Percentiles rank a stretch among this genome's conserved stretches.
phyloP scores from a whole-genome alignment of 371 early-diverging fungal genomes.

The Rhizopus stolonifer region DNA sequence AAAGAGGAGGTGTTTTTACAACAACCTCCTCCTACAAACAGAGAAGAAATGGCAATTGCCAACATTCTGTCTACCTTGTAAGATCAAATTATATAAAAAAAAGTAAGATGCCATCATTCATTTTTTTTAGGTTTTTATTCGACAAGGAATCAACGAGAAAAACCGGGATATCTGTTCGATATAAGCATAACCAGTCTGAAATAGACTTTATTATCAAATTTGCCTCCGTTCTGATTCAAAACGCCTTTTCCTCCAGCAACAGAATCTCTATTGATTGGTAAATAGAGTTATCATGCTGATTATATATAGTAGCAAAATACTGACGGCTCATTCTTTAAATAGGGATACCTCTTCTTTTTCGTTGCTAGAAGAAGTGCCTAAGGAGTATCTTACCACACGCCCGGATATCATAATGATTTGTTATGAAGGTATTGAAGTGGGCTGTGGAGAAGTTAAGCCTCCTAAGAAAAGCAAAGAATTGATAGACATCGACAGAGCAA shows the following conservation, averaged over 20 bases:
- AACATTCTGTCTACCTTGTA: constrained; percentile 10
- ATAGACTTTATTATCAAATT: constrained; percentile 12
- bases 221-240: constrained; percentile 14
- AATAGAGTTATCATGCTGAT: constrained; percentile 6
- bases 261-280: constrained; percentile 4
- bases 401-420: constrained; percentile 14
- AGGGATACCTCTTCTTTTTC: constrained; percentile 5
- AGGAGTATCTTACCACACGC: constrained; percentile 9
- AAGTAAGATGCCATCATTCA: neutral
- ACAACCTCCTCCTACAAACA: constrained; percentile 8
- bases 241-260: constrained; percentile 13
- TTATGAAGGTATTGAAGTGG: constrained; percentile 9
- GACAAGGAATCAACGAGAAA: constrained; percentile 6
- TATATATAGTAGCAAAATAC: constrained; percentile 4
- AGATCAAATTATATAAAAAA: constrained; percentile 13
- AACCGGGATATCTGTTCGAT: constrained; percentile 3
- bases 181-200: constrained; percentile 8
- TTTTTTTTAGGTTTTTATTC: constrained; percentile 7
- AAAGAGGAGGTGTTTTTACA: constrained; percentile 7
- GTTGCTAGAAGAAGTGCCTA: constrained; percentile 3
- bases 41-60: constrained; percentile 10
- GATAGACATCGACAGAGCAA: constrained; percentile 7
- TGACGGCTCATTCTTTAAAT: constrained; percentile 10
- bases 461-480: constrained; percentile 9
- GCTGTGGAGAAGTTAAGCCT: constrained; percentile 13